A percentile compares a stretch with the other conserved stretches of the same genome.
phyloP scores from a whole-genome alignment of 2,329 filamentous ascomycete species.

The Chalara sp. region DNA sequence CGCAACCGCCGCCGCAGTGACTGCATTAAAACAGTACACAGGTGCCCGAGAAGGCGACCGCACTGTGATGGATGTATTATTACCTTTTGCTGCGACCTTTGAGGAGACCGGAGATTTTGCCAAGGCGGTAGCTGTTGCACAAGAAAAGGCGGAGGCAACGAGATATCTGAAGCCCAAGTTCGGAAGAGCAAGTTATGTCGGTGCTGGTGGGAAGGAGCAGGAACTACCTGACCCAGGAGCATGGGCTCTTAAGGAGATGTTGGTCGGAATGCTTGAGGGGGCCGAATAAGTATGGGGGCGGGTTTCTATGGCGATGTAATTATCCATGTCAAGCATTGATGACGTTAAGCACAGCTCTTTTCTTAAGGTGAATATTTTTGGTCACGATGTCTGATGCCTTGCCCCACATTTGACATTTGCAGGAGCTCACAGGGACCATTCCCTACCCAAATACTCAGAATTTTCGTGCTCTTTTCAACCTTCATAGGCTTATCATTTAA shows the following conservation, averaged over 20 bases:
- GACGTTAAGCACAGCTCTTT: too few species aligned
- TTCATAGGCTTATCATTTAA: too few species aligned
- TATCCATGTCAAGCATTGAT: too few species aligned
- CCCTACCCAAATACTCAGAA: too few species aligned
- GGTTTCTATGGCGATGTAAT: neutral
- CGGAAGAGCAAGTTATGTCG: conserved; percentile 47
- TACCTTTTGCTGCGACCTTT: conserved; percentile 25
- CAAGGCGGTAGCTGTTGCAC: conserved; percentile 39
- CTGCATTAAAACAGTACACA: conserved; percentile 22
- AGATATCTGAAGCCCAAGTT: conserved; percentile 47
- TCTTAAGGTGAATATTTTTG: too few species aligned
- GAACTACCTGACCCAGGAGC: conserved; percentile 48
- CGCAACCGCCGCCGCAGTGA: conserved; percentile 15
- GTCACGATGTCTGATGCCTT: too few species aligned
- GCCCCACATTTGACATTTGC: too few species aligned
- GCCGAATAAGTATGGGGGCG: neutral
- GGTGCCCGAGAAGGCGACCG: conserved; percentile 24
- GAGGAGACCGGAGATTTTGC: conserved; percentile 34
- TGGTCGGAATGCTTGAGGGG: conserved; percentile 17
- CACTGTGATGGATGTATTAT: conserved; percentile 26
- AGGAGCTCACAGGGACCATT: too few species aligned
- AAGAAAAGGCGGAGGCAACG: conserved; percentile 41
- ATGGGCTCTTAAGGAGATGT: conserved; percentile 36
- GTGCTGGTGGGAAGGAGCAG: conserved; percentile 33
- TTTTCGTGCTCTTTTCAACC: too few species aligned